Conservation (phyloP, 2,329 filamentous ascomycete genomes). For the Neonectria sp. region DNA sequence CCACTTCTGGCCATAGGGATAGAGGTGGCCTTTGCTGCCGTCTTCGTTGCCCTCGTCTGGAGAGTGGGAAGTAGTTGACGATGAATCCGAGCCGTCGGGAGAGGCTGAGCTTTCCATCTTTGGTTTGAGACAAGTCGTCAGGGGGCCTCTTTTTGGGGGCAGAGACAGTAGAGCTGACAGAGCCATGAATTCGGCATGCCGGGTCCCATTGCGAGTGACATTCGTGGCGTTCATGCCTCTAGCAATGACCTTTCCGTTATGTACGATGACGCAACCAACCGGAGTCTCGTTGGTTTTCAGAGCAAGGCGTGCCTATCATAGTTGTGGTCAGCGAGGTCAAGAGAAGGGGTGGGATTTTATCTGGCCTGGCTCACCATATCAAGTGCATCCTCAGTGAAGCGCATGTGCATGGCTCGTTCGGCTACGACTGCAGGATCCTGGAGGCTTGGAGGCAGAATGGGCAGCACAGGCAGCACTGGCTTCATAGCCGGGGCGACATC, state of each 20-base stretch:
- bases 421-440: constrained; percentile 50
- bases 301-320: constrained; percentile 82
- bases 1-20: constrained; percentile 73
- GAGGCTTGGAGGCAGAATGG: constrained; percentile 20
- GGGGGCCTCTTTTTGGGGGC: constrained; percentile 48
- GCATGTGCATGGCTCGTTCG: constrained; percentile 54
- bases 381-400: constrained; percentile 88
- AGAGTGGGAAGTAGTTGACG: constrained; percentile 40
- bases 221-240: constrained; percentile 98
- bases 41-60: constrained; percentile 67
- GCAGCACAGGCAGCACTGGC: neutral
- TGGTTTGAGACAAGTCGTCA: constrained; percentile 52
- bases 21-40: constrained; percentile 69
- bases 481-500: constrained; percentile 11
- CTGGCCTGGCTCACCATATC: constrained; percentile 76
- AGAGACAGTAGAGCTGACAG: constrained; percentile 72
- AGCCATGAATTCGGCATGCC: constrained; percentile 96
- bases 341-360: neutral
- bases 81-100: constrained; percentile 42
- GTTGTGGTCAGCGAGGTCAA: constrained; percentile 33
- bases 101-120: constrained; percentile 48
- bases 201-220: constrained; percentile 88
- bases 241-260: constrained; percentile 84
- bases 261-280: constrained; percentile 94
- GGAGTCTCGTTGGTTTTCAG: constrained; percentile 92